phyloP scores from a whole-genome alignment of 2,329 filamentous ascomycete species.

The Aspergillus brunneoviolaceus region DNA sequence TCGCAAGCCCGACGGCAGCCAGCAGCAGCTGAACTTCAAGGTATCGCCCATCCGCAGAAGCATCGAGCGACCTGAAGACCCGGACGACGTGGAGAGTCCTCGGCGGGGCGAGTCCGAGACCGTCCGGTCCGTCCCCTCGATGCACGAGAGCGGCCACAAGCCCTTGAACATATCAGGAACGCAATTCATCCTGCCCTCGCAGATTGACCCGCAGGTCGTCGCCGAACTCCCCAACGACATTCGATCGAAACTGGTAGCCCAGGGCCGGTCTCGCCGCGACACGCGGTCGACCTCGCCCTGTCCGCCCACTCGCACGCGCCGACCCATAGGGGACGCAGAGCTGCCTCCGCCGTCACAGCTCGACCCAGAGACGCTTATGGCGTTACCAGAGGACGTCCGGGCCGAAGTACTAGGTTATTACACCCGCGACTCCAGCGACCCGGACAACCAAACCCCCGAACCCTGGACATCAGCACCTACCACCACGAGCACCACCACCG shows the following conservation, averaged over 20 bases:
- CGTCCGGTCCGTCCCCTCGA: slow-evolving; percentile 30
- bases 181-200: slow-evolving; percentile 83
- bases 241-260: slow-evolving; percentile 68
- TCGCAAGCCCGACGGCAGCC: slow-evolving; percentile 67
- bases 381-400: slow-evolving; percentile 81
- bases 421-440: slow-evolving; percentile 13
- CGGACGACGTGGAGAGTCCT: slow-evolving; percentile 51
- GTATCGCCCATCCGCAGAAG: slow-evolving; percentile 32
- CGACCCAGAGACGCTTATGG: slow-evolving; percentile 79
- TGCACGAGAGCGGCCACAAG: slow-evolving; percentile 50
- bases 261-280: slow-evolving; percentile 40
- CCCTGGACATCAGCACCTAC: background rate
- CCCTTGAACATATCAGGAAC: slow-evolving; percentile 80
- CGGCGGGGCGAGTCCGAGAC: slow-evolving; percentile 36
- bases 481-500: too few relatives aligned
- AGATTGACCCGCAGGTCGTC: slow-evolving; percentile 77
- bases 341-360: slow-evolving; percentile 71
- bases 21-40: slow-evolving; percentile 74
- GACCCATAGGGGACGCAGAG: slow-evolving; percentile 31
- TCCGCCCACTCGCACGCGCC: slow-evolving; percentile 27
- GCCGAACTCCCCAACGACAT: slow-evolving; percentile 84
- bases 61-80: slow-evolving; percentile 36
- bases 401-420: slow-evolving; percentile 79
- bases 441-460: slow-evolving; percentile 23
- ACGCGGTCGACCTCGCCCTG: slow-evolving; percentile 34